phyloP scores from a whole-genome alignment of 2,329 filamentous ascomycete genomes.

The Ophiostoma perfectum region DNA sequence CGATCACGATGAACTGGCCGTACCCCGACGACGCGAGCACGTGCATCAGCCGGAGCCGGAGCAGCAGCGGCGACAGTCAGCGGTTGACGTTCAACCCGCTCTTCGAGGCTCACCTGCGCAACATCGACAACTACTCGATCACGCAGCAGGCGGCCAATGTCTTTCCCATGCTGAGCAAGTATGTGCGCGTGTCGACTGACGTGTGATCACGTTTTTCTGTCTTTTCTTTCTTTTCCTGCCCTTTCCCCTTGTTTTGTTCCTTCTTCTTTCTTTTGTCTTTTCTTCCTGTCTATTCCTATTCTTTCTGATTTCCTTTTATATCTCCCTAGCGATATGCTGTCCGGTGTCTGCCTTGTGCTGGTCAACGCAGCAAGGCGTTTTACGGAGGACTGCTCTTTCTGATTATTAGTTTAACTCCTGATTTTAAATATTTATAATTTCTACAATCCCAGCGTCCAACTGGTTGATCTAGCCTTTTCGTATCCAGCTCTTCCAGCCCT shows the following conservation, averaged over 20 bases:
- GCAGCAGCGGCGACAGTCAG: neutral
- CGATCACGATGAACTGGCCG: slow-evolving; percentile 22
- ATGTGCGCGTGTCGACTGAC: slow-evolving; percentile 8
- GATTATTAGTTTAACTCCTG: too few species aligned
- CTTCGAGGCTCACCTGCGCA: slow-evolving; percentile 43
- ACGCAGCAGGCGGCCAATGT: slow-evolving; percentile 58
- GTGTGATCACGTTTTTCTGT: neutral
- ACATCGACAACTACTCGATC: slow-evolving; percentile 75
- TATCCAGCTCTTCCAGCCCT: too few species aligned
- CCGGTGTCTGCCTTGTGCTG: slow-evolving; percentile 2
- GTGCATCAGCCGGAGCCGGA: slow-evolving; percentile 8
- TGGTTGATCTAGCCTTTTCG: too few species aligned
- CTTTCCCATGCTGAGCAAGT: slow-evolving; percentile 51
- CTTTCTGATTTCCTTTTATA: too few species aligned
- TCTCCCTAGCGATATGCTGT: neutral
- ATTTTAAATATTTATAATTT: too few species aligned
- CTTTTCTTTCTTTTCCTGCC: neutral
- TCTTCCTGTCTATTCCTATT: too few species aligned
- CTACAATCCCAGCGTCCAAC: too few species aligned
- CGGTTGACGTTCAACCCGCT: slow-evolving; percentile 18
- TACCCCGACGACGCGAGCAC: slow-evolving; percentile 18
- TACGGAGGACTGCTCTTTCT: too few species aligned
- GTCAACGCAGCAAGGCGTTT: too few species aligned
- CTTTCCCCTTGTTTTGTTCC: too few species aligned
- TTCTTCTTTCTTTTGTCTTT: neutral